These are phyloP conservation scores for Pyracantha coccinea DNA, from an alignment of 331 rosid genomes.

Conservation along the genomic window DNA sequence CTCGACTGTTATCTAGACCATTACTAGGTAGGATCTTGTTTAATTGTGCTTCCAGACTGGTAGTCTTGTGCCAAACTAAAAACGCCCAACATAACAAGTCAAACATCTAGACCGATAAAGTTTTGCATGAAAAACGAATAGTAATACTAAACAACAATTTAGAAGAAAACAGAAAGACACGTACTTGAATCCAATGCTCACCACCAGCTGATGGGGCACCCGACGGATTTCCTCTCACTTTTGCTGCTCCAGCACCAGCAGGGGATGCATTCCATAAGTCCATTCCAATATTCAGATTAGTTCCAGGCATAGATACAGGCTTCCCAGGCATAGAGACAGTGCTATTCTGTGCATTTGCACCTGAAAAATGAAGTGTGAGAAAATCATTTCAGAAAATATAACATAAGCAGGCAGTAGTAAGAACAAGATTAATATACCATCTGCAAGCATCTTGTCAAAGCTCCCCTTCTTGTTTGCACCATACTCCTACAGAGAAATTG, in stretches of 20 bases:
- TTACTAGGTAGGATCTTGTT: neutral
- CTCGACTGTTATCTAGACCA: neutral
- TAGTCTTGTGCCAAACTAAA: neutral
- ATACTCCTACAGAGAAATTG: constrained; percentile 45
- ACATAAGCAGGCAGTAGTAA: neutral
- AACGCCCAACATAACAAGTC: neutral
- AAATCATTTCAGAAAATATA: neutral
- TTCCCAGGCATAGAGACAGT: constrained; percentile 42
- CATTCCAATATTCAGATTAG: constrained; percentile 90
- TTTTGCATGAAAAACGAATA: neutral
- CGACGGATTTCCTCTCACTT: constrained; percentile 51
- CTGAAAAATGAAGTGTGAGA: constrained; percentile 29
- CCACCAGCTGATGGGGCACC: constrained; percentile 43
- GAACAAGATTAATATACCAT: constrained; percentile 41
- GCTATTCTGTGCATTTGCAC: constrained; percentile 73
- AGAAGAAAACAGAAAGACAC: constrained; percentile 2
- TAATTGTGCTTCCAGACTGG: neutral
- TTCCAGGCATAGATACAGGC: constrained; percentile 52
- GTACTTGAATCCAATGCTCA: constrained; percentile 80
- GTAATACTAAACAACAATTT: neutral
- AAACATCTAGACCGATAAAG: neutral
- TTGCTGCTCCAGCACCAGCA: constrained; percentile 47
- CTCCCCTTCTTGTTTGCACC: constrained; percentile 64
- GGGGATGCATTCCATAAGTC: constrained; percentile 79
- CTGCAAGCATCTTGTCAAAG: constrained; percentile 91